Percentiles rank a stretch among this genome's conserved stretches.
phyloP scores from a whole-genome alignment of 352 stramenopile species.

The Phytophthora sp. region DNA sequence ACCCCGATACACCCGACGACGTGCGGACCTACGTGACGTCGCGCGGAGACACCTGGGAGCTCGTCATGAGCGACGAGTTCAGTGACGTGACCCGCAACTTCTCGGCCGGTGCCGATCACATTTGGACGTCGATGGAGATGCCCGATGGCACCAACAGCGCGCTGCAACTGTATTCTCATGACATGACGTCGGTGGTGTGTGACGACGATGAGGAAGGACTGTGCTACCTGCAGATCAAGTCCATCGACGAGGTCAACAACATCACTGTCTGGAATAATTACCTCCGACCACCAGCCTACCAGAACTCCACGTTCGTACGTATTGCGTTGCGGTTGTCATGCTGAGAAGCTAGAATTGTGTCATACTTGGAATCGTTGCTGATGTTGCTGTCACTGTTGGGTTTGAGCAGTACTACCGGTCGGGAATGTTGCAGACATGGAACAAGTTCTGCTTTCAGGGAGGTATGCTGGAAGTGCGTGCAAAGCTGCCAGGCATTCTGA shows the following conservation, averaged over 20 bases:
- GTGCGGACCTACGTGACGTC: conserved; percentile 51
- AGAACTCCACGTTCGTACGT: conserved; percentile 58
- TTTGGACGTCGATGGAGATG: conserved; percentile 74
- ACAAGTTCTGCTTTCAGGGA: conserved; percentile 94
- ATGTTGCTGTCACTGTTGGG: conserved; percentile 1
- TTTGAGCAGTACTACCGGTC: conserved; percentile 65
- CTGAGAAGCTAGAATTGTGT: background rate
- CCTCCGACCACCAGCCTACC: conserved; percentile 51
- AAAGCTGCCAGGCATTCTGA: conserved; percentile 86
- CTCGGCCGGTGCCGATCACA: conserved; percentile 52
- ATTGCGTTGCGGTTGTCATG: background rate
- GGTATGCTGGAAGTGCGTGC: conserved; percentile 92
- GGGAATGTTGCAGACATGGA: conserved; percentile 93
- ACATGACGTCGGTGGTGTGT: conserved; percentile 64
- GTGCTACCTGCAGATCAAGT: conserved; percentile 71
- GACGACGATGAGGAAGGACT: conserved; percentile 44
- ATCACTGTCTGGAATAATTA: conserved; percentile 80
- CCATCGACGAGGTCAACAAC: conserved; percentile 54
- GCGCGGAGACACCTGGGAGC: conserved; percentile 55
- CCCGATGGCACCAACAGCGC: conserved; percentile 73
- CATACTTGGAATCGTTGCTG: too few species aligned
- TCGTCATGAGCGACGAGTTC: conserved; percentile 83
- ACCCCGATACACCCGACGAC: conserved; percentile 57
- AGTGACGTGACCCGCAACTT: conserved; percentile 54
- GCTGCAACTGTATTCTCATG: conserved; percentile 66